Base-by-base conservation (phyloP, 176 grass and related monocot species). In the Pontederia paniculata region DNA sequence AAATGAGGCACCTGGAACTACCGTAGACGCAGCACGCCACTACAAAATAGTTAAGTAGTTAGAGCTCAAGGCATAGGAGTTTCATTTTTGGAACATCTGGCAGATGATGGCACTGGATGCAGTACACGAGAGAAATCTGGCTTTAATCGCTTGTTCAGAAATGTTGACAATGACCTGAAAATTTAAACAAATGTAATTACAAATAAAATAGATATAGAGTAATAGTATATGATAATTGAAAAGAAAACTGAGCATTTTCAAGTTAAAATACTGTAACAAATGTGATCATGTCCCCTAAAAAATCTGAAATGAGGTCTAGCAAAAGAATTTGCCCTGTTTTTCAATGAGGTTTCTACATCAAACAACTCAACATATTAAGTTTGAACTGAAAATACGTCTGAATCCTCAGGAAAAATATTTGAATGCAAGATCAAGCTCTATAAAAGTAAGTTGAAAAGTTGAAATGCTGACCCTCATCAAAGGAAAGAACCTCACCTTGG, bases 21-120 rank as follows among this genome's bases (percentile, higher is more conserved):
- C 17, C 1, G 28, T n/a, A 13, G 21, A 7, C 7, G 16, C 15
- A n/a, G 9, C 8, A 3, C 41, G 41, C 11, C 41, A 1, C 8
- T 6, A 28, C 21, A 57, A 13, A 57, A 23, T 11, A 48, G 12
- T 14, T 12, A 6, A 31, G 25, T 31, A 31, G 25, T 31, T 31
- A 37, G 23, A 9, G 8, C 15, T 42, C 4, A 42, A 23, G 56
- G 56, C 9, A 58, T 31, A 42, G 56, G 28, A 23, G 52, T 70
- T 71, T 71, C 56, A 2, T 21, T 58, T 54, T 50, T 71, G 60
- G 57, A 64, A 5, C 42, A 71, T 77, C 75, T 58, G 12, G 58
- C 66, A 18, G 43, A 78, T 43, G 75, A 78, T 51, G 75, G 58
- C 9, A 78, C 46, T 78, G 58, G 65, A 20, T 78, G 50, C 42